Conservation (phyloP, 441 rosid genomes). For the Rhodomyrtus psidioides region DNA sequence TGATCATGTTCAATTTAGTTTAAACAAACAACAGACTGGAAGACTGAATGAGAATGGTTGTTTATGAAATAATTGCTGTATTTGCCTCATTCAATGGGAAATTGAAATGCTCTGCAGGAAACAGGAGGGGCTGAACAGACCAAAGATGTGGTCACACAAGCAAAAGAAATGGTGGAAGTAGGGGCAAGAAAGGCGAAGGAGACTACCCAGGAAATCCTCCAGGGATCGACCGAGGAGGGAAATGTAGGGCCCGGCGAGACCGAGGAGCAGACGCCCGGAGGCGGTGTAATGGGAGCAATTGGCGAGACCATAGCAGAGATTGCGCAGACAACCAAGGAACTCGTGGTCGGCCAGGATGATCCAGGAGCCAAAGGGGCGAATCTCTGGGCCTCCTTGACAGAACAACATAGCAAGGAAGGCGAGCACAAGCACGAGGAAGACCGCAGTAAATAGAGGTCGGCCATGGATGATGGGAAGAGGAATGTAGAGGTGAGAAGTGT, state of each 20-base stretch:
- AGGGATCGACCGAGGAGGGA: background rate
- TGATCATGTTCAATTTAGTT: background rate
- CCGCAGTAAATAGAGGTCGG: background rate
- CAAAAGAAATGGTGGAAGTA: background rate
- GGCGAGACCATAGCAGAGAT: constrained; percentile 72
- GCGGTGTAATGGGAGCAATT: constrained; percentile 45
- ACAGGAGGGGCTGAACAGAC: background rate
- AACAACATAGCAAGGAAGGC: background rate
- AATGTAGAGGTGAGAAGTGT: background rate
- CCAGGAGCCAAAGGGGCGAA: background rate
- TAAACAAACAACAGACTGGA: background rate
- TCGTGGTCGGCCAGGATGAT: constrained; percentile 26
- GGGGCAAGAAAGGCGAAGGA: background rate
- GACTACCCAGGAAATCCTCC: background rate
- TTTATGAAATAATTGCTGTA: background rate
- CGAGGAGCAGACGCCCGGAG: constrained; percentile 1
- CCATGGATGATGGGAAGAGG: background rate
- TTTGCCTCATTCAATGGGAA: background rate
- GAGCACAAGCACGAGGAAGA: background rate
- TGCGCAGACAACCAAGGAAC: constrained; percentile 48
- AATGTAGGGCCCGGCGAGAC: background rate
- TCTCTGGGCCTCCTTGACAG: background rate
- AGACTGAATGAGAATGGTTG: background rate
- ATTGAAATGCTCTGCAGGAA: background rate
- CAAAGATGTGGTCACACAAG: background rate